Evolutionary conservation across 164 flowering plant species (phyloP), one percentile per base, ranked within the genome.

Genomic region (Annona cherimola): DNA sequence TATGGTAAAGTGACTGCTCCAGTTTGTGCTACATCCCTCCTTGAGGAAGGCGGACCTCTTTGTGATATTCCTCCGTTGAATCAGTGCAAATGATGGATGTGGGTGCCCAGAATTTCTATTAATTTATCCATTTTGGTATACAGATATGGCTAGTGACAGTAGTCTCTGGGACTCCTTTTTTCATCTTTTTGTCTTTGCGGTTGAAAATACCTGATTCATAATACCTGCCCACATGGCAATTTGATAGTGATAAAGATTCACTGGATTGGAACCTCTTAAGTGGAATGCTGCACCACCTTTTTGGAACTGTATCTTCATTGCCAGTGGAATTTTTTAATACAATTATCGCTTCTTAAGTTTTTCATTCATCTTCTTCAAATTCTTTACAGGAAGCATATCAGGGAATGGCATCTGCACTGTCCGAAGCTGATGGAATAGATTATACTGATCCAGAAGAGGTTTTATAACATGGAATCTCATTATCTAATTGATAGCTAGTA

Each of bases 391-490:
- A 94, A 76, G 94, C 86, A 62, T 94, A 94, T 76, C 80, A 79
- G 92, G 83, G 87, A 63, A 94, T 94, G 85, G 96, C 96, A 70
- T 81, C 94, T 78, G 97, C 91, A 11, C 87, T 94, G 26, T 94
- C 94, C 74, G 95, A 89, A 83, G 97, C 96, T 71, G 97, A 94
- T 86, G 95, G 98, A 69, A 78, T 94, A 73, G 97, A 92, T 77
- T 94, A 90, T 73, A 92, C 96, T 50, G 90, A 94, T 72, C 96
- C 97, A 55, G 98, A 94, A 77, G 98, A 94, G 93, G 98, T 92
- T 73, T 79, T 68, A 40, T 69, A 43, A 42, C 62, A 2, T 68
- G 4, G 66, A 63, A 5, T 41, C n/a, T 19, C 40, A 64, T 50
- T 39, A n/a, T 43, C 18, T 44, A 16, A 68, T 68, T 57, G 45